Evolutionary conservation across 1,284 basidiomycete genomes (phyloP), one percentile per base, ranked within the genome.

Genomic region (Marasmius tenuissimus): DNA sequence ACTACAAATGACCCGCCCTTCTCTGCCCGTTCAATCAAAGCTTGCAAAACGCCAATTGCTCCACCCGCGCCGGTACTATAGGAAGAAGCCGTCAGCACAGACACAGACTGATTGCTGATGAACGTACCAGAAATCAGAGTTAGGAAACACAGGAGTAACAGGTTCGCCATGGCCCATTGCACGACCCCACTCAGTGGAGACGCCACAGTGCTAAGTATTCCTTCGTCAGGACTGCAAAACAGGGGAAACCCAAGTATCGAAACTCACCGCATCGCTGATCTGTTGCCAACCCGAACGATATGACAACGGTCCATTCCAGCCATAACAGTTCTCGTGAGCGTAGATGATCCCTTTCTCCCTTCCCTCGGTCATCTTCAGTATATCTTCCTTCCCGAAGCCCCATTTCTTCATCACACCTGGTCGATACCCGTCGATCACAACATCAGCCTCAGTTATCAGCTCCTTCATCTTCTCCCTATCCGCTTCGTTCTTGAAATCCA

Each of bases 361-460:
- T 27, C 62, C 66, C 42, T 65, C 61, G 45, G 69, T 66, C 56
- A 71, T 61, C 11, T 59, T 65, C 22, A 71, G 18, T 20, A 73
- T 63, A 40, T 69, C 70, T 2, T 73, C 69, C 57, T 68, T 69
- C 3, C 67, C 73, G 58, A 72, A 73, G n/a, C 71, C 71, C 62
- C 68, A 70, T 47, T 69, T 71, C 54, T 67, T 57, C 64, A 72
- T 66, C 1, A 68, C 70, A 18, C 69, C 68, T 12, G 71, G 71
- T 3, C 72, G 65, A 58, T 72, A 73, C 35, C 72, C 72, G 60
- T 72, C 70, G 40, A 73, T 64, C 9, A 73, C 67, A 1, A 73
- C 66, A 59, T 73, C 71, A 16, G 63, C 62, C 14, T 72, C 72
- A 53, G 65, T 57, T 27, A 72, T 67, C 35, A 72, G 60, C 14